Evolutionary conservation across 768 basidiomycete genomes (phyloP), one percentile per base, ranked within the genome.

Genomic region (Royoungia palumana): DNA sequence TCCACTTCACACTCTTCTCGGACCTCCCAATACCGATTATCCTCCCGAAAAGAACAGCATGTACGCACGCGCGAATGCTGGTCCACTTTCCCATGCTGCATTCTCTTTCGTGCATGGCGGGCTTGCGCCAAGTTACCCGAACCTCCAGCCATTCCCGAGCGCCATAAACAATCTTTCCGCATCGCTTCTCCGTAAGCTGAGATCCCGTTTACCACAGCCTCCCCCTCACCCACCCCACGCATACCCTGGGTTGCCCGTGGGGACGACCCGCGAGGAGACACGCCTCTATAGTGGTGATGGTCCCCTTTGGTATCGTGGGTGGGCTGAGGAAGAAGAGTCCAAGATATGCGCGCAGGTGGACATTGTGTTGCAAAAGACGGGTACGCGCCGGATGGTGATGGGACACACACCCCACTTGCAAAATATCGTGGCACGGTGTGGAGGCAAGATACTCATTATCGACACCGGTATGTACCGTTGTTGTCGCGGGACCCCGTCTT

Each of bases 91-190:
- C 0, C 87, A 87, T 64, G 77, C 88, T 0, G 90, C 93, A 1
- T 70, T 94, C 24, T 91, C 93, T 1, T 97, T 97, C 66, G 89
- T 95, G 2, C 96, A 98, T 53, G 95, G 94, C 17, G 94, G 94
- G 0, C 75, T 97, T 35, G 80, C 87, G 4, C 86, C 90, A 7
- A 76, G 81, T 1, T 95, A 91, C 57, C 73, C 76, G 7, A 74
- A 82, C 53, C 75, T 95, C 5, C 72, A 79, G 7, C 94, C 94
- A 0, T 96, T 92, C 69, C 91, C 95, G 6, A 75, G 82, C 17
- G 73, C 75, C 22, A 93, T 97, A 57, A 99, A 98, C 63, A 72
- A 75, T 5, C 61, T 98, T 30, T 85, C 86, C 2, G 67, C 71
- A 6, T 80, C 82, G 0, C 74, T 99, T 25, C 72, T 99, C 20